Evolutionary conservation across 2,329 filamentous ascomycete species (phyloP), one percentile per base, ranked within the genome.

Genomic region (Neofusicoccum sp.): DNA sequence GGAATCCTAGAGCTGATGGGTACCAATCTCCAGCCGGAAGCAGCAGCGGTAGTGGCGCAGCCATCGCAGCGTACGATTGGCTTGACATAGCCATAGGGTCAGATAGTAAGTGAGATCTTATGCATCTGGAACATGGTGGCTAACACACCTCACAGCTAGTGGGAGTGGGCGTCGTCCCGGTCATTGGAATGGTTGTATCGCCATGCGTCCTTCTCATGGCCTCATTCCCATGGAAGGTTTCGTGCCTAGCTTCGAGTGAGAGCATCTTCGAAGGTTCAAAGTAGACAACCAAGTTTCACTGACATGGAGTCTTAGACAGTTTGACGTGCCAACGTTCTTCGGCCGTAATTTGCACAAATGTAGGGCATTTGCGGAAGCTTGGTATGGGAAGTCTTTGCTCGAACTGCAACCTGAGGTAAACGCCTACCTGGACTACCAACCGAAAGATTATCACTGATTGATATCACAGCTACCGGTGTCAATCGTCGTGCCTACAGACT

Each of bases 1-100:
- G 70, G 60, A 79, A 79, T 61, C 69, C 75, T 1, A 66, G 77
- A 36, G 82, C 76, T 0, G 83, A 59, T 28, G 43, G 28, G 5
- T 33, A 61, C 47, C 38, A 61, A 36, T 30, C 9, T 2, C 53
- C 53, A 0, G 38, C 53, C 2, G 58, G 58, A 1, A 56, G 47
- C 14, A 56, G 36, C 9, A 49, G 31, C 36, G 58, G 58, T 1
- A 56, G 47, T 24, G 58, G 20, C 2, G 58, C 58, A 4, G 58
- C 58, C 5, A 7, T 56, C 11, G 58, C 47, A 6, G 47, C 58
- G 11, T 61, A 61, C n/a, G 45, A 11, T 2, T 61, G 47, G 58
- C 24, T 61, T 4, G 58, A 61, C 12, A 8, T 56, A 4, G 48
- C 47, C 2, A 6, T 61, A 3, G 58, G 58, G 0, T 30, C 45